A percentile compares a stretch with the other conserved stretches of the same genome.
These are phyloP conservation scores for Rhynchosporium agropyri DNA, from an alignment of 2,329 filamentous ascomycete genomes.

Conservation along the genomic window DNA sequence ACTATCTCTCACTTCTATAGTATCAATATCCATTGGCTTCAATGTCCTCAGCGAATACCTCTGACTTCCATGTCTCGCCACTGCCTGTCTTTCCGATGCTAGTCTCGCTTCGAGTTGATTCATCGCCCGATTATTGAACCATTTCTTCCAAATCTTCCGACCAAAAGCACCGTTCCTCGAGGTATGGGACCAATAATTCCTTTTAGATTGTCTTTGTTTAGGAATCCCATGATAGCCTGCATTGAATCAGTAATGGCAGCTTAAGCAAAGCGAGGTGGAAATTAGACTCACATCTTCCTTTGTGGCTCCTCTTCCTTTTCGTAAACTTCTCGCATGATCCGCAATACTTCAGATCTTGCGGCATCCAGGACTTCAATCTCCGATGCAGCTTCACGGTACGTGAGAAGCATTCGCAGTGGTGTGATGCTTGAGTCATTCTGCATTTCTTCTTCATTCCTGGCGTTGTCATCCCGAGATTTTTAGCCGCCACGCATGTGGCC, in stretches of 20 bases:
- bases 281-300: conserved; percentile 30
- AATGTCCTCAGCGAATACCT: conserved; percentile 35
- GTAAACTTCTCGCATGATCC: conserved; percentile 34
- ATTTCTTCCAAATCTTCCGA: conserved; percentile 37
- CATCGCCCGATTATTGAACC: conserved; percentile 38
- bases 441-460: conserved; percentile 25
- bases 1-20: conserved; percentile 23
- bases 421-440: conserved; percentile 15
- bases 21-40: conserved; percentile 27
- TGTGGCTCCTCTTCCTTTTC: conserved; percentile 31
- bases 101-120: conserved; percentile 32
- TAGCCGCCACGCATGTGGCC: conserved; percentile 3
- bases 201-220: conserved; percentile 18
- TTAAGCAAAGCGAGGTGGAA: neutral
- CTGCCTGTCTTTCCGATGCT: conserved; percentile 9
- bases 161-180: conserved; percentile 33
- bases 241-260: conserved; percentile 8
- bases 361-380: conserved; percentile 35
- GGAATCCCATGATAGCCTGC: conserved; percentile 35
- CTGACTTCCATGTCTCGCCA: conserved; percentile 21
- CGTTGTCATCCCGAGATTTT: conserved; percentile 9
- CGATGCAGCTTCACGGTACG: conserved; percentile 23
- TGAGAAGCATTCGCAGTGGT: conserved; percentile 34
- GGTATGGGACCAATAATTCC: conserved; percentile 34
- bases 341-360: conserved; percentile 34